Evolutionary conservation across 768 basidiomycete species (phyloP).

Genomic region (Suillus fuscotomentosus): DNA sequence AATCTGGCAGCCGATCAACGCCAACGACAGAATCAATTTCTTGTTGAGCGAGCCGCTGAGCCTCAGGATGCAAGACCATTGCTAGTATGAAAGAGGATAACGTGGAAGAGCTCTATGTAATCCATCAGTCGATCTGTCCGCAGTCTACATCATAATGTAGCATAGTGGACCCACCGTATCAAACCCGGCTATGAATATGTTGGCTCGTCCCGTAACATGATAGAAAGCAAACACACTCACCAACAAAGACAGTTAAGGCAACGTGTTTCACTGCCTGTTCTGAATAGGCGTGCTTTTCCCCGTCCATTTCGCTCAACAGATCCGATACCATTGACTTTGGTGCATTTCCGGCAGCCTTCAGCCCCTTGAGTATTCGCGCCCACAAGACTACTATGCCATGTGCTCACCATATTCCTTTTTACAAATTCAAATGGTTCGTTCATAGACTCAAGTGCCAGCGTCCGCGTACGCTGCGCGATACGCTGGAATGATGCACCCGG

Average conservation of each 20-base stretch:
- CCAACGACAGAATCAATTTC: conserved; percentile 27
- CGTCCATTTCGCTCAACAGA: conserved; percentile 19
- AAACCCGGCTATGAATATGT: conserved; percentile 21
- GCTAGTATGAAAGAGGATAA: conserved; percentile 25
- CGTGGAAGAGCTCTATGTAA: conserved; percentile 21
- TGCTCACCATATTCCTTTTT: conserved; percentile 23
- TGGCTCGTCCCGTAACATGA: background rate
- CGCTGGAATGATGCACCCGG: conserved; percentile 29
- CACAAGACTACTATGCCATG: background rate
- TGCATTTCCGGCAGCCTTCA: conserved; percentile 23
- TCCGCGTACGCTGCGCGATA: conserved; percentile 15
- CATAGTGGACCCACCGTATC: conserved; percentile 20
- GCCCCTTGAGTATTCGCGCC: background rate
- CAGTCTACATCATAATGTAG: background rate
- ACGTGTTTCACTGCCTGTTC: conserved; percentile 25
- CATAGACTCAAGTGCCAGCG: conserved; percentile 22
- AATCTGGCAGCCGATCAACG: conserved; percentile 19
- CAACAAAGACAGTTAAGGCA: conserved; percentile 31
- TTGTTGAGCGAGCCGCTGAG: conserved; percentile 27
- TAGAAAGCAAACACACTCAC: conserved; percentile 11
- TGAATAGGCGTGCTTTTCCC: conserved; percentile 10
- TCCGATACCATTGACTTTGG: conserved; percentile 30
- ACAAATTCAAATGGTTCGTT: conserved; percentile 29
- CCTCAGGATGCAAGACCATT: conserved; percentile 30
- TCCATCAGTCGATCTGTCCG: background rate